Evolutionary conservation across 108 stramenopile genomes (phyloP).

Genomic region (Cyclotella kingstonii): DNA sequence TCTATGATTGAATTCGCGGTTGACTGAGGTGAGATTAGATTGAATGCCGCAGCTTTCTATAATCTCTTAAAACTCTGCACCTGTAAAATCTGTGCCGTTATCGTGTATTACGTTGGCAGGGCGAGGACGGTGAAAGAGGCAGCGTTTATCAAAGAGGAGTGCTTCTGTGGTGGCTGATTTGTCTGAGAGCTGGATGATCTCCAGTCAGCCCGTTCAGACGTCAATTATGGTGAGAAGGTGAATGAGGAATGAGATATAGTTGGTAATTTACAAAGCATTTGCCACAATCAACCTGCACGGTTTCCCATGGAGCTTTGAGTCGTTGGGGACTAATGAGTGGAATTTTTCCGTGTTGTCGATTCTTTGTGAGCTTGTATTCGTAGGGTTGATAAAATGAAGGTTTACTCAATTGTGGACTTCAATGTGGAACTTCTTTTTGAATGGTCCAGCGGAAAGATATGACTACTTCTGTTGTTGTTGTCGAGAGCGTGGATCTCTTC

Average conservation of each 20-base stretch:
- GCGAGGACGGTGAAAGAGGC: conserved; percentile 46
- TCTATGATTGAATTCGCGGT: too few relatives aligned
- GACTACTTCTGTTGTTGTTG: too few relatives aligned
- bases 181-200: not conserved
- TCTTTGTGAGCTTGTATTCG: conserved; percentile 7
- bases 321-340: conserved; percentile 1
- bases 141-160: conserved; percentile 8
- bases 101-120: conserved; percentile 31
- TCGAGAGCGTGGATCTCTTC: too few relatives aligned
- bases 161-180: not conserved
- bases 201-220: not conserved
- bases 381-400: conserved; percentile 3
- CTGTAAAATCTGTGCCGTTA: conserved; percentile 47
- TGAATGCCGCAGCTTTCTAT: too few relatives aligned
- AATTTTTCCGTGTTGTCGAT: conserved; percentile 2
- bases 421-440: too few relatives aligned
- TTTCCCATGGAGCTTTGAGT: conserved; percentile 14
- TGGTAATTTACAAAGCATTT: not conserved
- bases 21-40: too few relatives aligned
- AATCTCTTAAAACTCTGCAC: conserved; percentile 37
- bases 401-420: not conserved
- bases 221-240: conserved; percentile 1
- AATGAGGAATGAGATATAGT: not conserved
- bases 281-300: conserved; percentile 7
- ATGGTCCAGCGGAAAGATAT: too few relatives aligned